phyloP scores from a whole-genome alignment of 805 yeast genomes.

The Jamesozyma spencerorum region DNA sequence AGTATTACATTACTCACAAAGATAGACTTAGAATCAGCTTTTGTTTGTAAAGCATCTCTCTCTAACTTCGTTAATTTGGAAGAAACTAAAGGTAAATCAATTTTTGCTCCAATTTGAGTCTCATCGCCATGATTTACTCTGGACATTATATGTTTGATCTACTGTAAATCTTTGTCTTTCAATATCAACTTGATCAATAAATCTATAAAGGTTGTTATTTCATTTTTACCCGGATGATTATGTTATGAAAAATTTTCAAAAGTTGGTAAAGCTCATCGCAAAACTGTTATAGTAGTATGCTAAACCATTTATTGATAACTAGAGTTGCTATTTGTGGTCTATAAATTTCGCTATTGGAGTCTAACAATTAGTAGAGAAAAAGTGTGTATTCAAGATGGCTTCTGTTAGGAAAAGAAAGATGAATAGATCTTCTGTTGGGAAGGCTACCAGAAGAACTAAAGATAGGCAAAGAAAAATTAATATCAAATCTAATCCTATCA shows the following conservation, averaged over 20 bases:
- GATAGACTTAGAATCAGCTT: constrained; percentile 43
- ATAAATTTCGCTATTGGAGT: too few relatives aligned
- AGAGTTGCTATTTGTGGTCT: too few relatives aligned
- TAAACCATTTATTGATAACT: too few relatives aligned
- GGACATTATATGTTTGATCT: too few relatives aligned
- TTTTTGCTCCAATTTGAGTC: too few relatives aligned
- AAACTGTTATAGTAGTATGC: not conserved
- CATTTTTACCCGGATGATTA: not conserved
- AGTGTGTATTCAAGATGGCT: constrained; percentile 40
- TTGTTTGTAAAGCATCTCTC: constrained; percentile 28
- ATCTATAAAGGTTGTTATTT: too few relatives aligned
- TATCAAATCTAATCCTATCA: constrained; percentile 65
- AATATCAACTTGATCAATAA: too few relatives aligned
- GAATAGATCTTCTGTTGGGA: constrained; percentile 60
- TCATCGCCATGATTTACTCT: too few relatives aligned
- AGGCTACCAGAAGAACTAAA: constrained; percentile 60
- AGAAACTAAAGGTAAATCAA: too few relatives aligned
- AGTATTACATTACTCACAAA: constrained; percentile 45
- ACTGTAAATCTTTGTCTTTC: too few relatives aligned
- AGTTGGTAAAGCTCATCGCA: constrained; percentile 1
- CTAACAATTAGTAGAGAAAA: too few relatives aligned
- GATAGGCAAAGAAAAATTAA: constrained; percentile 61
- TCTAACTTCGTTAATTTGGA: too few relatives aligned
- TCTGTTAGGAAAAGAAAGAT: constrained; percentile 82
- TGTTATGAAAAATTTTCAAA: not conserved